A percentile compares a stretch with the other conserved stretches of the same genome.
Evolutionary conservation across 306 rosid species (phyloP).

Genomic region (Quercus engelmannii): DNA sequence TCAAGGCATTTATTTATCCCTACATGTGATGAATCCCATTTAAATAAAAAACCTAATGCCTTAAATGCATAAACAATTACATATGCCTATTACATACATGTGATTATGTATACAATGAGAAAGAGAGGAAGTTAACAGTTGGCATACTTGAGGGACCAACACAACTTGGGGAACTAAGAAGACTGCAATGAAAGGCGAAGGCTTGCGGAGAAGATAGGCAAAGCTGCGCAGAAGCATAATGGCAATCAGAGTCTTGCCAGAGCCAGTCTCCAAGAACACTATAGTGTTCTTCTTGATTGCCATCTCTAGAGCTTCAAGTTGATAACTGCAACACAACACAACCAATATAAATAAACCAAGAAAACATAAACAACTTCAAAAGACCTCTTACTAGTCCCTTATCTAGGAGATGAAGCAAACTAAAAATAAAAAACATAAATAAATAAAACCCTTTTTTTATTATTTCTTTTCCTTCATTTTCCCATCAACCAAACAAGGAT

Average conservation of each 20-base stretch:
- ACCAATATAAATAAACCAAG: not conserved
- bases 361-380: not conserved
- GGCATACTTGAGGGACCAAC: slow-evolving; percentile 65
- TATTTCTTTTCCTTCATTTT: not conserved
- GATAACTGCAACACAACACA: slow-evolving; percentile 51
- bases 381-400: not conserved
- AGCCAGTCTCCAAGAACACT: slow-evolving; percentile 82
- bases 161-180: slow-evolving; percentile 89
- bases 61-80: not conserved
- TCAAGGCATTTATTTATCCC: not conserved
- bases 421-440: not conserved
- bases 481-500: not conserved
- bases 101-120: not conserved
- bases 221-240: slow-evolving; percentile 81
- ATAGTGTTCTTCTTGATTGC: slow-evolving; percentile 61
- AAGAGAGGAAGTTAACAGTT: not conserved
- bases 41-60: not conserved
- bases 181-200: slow-evolving; percentile 56
- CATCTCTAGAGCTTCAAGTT: slow-evolving; percentile 68
- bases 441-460: not conserved
- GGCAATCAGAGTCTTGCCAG: slow-evolving; percentile 89
- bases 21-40: not conserved
- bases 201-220: slow-evolving; percentile 64
- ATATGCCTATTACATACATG: not conserved
- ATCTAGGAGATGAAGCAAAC: not conserved